Conservation (phyloP, 169 alveolate genomes). For the Plasmodium falciparum region DNA sequence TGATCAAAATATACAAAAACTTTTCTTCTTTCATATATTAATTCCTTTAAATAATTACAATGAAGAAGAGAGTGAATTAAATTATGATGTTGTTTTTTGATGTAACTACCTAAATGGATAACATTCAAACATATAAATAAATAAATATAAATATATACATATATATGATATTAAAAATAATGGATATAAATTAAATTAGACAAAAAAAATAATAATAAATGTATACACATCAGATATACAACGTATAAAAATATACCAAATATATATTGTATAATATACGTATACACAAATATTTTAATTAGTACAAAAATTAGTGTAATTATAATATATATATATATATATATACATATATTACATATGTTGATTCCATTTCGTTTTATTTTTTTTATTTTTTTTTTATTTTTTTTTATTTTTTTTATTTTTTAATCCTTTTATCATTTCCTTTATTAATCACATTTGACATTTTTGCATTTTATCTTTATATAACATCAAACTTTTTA, state of each 20-base stretch:
- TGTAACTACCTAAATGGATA: not conserved
- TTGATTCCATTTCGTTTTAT: not conserved
- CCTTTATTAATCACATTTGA: no score
- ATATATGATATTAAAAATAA: not conserved
- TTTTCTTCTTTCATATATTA: conserved; percentile 14
- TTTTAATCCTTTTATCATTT: no score
- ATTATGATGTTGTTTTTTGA: conserved; percentile 23
- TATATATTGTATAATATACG: no score
- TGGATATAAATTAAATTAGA: no score
- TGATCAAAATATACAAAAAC: conserved; percentile 43
- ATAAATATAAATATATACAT: not conserved
- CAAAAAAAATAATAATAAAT: no score
- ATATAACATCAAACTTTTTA: not conserved
- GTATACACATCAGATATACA: no score
- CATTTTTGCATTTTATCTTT: conserved; percentile 6
- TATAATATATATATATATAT: no score
- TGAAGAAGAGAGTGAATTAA: not conserved
- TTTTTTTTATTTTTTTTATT: not conserved
- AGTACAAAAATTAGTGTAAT: no score
- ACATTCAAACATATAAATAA: not conserved
- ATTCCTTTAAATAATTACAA: conserved; percentile 11
- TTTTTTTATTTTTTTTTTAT: not conserved
- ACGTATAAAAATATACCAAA: no score
- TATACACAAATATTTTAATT: no score
- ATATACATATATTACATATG: not conserved